phyloP scores from a whole-genome alignment of 495 filamentous ascomycete genomes.

The Hypoxylon cercidicola region DNA sequence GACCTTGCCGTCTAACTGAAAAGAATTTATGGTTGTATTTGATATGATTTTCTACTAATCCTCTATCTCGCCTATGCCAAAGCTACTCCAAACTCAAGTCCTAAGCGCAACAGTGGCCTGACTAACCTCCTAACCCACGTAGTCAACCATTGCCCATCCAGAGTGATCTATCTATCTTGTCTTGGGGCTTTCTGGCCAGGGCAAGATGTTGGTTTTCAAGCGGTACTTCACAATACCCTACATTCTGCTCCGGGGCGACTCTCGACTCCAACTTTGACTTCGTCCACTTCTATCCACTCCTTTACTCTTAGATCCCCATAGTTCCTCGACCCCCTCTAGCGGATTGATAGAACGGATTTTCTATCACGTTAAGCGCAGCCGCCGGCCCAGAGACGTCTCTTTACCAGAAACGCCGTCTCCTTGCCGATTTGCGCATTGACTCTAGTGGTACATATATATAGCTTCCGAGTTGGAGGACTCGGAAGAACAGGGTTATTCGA shows the following conservation, averaged over 20 bases:
- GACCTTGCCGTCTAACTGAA: background rate
- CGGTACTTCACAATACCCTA: background rate
- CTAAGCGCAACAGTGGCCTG: background rate
- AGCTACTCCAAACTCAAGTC: conserved; percentile 16
- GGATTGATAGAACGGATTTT: background rate
- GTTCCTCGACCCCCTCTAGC: background rate
- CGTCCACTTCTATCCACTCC: background rate
- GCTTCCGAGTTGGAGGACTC: conserved; percentile 10
- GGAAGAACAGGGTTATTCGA: conserved; percentile 5
- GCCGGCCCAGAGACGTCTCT: conserved; percentile 5
- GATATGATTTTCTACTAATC: conserved; percentile 13
- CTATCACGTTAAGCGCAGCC: conserved; percentile 1
- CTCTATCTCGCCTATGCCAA: conserved; percentile 28
- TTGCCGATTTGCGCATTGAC: conserved; percentile 15
- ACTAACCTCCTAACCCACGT: too few species aligned
- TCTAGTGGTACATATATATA: conserved; percentile 26
- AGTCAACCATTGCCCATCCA: background rate
- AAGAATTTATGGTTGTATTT: background rate
- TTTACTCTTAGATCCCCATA: background rate
- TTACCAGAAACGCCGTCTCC: conserved; percentile 2
- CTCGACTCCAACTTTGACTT: background rate
- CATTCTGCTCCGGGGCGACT: background rate
- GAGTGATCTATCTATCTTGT: background rate
- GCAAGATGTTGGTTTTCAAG: background rate
- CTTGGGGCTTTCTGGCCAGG: background rate